Evolutionary conservation across 495 filamentous ascomycete species (phyloP).

Genomic region (Penicillium simplicissimum): DNA sequence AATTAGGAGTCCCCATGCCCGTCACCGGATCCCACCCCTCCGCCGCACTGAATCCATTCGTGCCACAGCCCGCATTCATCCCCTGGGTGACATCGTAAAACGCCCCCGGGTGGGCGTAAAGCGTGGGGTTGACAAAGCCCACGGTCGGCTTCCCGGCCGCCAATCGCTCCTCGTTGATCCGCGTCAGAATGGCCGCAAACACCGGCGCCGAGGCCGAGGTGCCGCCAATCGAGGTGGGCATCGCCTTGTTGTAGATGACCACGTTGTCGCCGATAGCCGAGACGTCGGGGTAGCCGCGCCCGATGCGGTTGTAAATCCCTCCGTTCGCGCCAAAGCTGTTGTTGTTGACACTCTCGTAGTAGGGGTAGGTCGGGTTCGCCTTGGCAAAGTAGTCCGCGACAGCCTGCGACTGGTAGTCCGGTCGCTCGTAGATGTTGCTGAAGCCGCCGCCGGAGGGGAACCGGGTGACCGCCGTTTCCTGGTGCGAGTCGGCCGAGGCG

Average conservation of each 20-base stretch:
- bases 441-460: constrained; percentile 66
- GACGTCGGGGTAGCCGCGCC: constrained; percentile 67
- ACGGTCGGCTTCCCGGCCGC: constrained; percentile 55
- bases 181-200: constrained; percentile 57
- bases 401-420: constrained; percentile 56
- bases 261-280: constrained; percentile 63
- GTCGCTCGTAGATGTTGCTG: constrained; percentile 64
- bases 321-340: constrained; percentile 43
- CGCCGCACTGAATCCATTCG: constrained; percentile 52
- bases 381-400: constrained; percentile 53
- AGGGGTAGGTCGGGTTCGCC: constrained; percentile 47
- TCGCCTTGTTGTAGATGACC: constrained; percentile 44
- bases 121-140: constrained; percentile 60
- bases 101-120: constrained; percentile 61
- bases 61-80: constrained; percentile 59
- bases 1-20: constrained; percentile 60
- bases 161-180: constrained; percentile 64
- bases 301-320: constrained; percentile 59
- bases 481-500: constrained; percentile 35
- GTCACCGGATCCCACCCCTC: constrained; percentile 66
- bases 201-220: constrained; percentile 61
- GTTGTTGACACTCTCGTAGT: constrained; percentile 40
- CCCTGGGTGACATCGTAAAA: constrained; percentile 65
- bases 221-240: constrained; percentile 47
- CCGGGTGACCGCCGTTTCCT: constrained; percentile 45